Base-by-base conservation (phyloP, 2,329 filamentous ascomycete species). In the Botrytis aclada region DNA sequence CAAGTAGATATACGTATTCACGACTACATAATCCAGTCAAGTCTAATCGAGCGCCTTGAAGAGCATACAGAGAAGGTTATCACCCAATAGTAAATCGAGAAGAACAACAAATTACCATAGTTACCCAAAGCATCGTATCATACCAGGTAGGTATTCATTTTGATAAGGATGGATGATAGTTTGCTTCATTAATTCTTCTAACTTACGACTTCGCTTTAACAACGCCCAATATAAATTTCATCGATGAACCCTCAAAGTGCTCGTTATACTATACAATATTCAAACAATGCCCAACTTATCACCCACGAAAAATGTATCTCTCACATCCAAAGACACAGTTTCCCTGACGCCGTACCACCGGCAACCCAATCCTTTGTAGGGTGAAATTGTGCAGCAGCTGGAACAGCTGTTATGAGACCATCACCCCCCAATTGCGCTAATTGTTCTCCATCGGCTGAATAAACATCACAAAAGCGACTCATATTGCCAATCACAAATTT, bases 391-490 rank as follows among this genome's bases (percentile, higher is more conserved):
- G 94, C 93, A 0, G 97, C 96, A 0, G 96, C 93, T 4, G 96
- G 96, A 6, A 99, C 96, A 10, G 96, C 96, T 0, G 94, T 97
- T 77, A 99, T 97, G 12, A 72, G 70, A 0, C 92, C 93, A 0
- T 97, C 94, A 0, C 94, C 94, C 1, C 91, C 94, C 0, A 97
- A 82, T 81, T 98, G 95, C 0, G 93, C 95, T 6, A 99, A 84
- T 81, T 98, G 95, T 78, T 94, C 91, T 0, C 96, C 96, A 66
- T 92, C 88, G 0, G 90, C 87, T 0, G 92, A 92, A 81, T 92
- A 99, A 0, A 99, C 88, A 80, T 99, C 96, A 1, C 98, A 93
- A 78, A 98, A 98, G 1, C 96, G 89, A 80, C 97, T 97, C 96
- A 98, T 98, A 78, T 98, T 99, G 1, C 93, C 96, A 73, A 99